Evolutionary conservation across 805 yeast genomes (phyloP).

Genomic region (Grigorovia humatica): DNA sequence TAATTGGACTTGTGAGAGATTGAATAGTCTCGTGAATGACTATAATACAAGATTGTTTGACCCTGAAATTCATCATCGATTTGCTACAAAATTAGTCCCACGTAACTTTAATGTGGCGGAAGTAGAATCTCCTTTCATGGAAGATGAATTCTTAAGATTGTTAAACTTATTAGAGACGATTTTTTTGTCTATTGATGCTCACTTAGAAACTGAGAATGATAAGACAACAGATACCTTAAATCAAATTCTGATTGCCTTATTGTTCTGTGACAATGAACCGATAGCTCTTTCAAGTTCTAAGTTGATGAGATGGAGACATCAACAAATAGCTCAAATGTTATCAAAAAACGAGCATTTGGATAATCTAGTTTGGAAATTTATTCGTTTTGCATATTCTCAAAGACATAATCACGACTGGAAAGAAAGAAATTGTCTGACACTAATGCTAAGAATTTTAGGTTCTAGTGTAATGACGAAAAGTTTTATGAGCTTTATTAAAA

Average conservation of each 20-base stretch:
- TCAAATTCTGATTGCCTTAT: constrained; percentile 10
- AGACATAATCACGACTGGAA: constrained; percentile 20
- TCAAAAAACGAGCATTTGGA: constrained; percentile 14
- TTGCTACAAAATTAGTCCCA: constrained; percentile 2
- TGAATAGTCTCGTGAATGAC: constrained; percentile 4
- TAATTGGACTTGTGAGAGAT: constrained; percentile 6
- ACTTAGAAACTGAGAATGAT: neutral
- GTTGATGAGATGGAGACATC: constrained; percentile 45
- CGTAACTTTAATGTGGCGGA: neutral
- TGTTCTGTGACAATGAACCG: constrained; percentile 13
- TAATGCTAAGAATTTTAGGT: constrained; percentile 49
- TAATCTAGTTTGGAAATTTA: constrained; percentile 36
- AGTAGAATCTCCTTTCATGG: constrained; percentile 1
- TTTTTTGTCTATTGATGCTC: constrained; percentile 21
- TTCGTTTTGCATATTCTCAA: constrained; percentile 31
- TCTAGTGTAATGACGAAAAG: constrained; percentile 3
- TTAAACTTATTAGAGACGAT: constrained; percentile 32
- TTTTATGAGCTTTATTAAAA: constrained; percentile 8
- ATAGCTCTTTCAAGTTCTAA: constrained; percentile 11
- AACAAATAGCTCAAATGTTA: constrained; percentile 20
- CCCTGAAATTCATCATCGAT: constrained; percentile 1
- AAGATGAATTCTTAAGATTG: constrained; percentile 9
- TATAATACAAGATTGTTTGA: constrained; percentile 9
- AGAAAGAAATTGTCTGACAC: constrained; percentile 36
- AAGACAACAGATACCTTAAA: constrained; percentile 7